Evolutionary conservation across 768 basidiomycete species (phyloP).

Genomic region (Rhizopogon vinicolor): DNA sequence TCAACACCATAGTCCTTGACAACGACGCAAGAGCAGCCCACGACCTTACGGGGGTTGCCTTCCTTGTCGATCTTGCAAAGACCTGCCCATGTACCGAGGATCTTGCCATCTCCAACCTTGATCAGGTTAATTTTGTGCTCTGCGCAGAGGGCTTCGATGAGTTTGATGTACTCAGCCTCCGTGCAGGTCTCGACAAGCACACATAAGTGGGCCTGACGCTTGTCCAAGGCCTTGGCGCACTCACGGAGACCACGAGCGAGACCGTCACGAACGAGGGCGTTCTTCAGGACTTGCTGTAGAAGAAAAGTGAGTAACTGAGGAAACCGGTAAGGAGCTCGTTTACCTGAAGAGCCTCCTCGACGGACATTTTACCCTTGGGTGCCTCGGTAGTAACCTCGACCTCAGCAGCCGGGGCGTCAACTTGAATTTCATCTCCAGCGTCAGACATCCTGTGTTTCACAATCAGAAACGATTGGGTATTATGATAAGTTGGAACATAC

Average conservation of each 20-base stretch:
- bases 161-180: conserved; percentile 99
- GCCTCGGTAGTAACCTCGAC: conserved; percentile 85
- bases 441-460: conserved; percentile 73
- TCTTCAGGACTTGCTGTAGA: conserved; percentile 94
- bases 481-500: conserved; percentile 19
- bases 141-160: conserved; percentile 98
- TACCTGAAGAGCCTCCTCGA: conserved; percentile 93
- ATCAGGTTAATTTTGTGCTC: conserved; percentile 99
- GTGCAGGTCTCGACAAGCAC: conserved; percentile 99
- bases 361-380: conserved; percentile 92
- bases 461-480: conserved; percentile 1
- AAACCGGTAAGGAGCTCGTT: conserved; percentile 7
- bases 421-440: conserved; percentile 93
- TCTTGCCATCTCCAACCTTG: conserved; percentile 98
- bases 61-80: conserved; percentile 99
- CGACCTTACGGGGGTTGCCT: conserved; percentile 96
- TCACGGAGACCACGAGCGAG: conserved; percentile 98
- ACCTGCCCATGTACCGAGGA: conserved; percentile 97
- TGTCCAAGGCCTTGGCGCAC: conserved; percentile 97
- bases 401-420: conserved; percentile 55
- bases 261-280: conserved; percentile 96
- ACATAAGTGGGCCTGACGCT: conserved; percentile 96
- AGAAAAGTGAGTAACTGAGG: neutral
- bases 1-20: conserved; percentile 97
- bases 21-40: conserved; percentile 90